Evolutionary conservation across 148 eudicot species (phyloP).

Genomic region (Spergularia bocconei): DNA sequence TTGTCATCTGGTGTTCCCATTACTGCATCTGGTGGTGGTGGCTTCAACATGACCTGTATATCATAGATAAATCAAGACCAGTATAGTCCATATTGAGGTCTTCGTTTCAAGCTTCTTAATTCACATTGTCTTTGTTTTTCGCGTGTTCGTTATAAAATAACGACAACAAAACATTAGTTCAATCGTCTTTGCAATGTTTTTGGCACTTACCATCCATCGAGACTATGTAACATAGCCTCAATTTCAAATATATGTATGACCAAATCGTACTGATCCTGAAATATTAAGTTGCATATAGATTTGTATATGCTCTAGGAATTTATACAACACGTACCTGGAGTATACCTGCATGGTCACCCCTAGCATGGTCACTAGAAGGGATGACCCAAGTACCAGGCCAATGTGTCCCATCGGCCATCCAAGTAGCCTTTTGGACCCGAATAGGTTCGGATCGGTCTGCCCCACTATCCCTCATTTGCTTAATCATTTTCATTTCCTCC

Average conservation of each 20-base stretch:
- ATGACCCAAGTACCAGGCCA: constrained; percentile 77
- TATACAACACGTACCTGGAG: constrained; percentile 41
- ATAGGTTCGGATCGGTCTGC: constrained; percentile 48
- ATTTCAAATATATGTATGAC: too few relatives aligned
- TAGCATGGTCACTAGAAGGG: constrained; percentile 58
- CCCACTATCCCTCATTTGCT: constrained; percentile 55
- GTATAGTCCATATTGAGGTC: too few relatives aligned
- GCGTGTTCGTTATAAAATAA: neutral
- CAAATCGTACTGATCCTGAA: too few relatives aligned
- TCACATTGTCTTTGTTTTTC: too few relatives aligned
- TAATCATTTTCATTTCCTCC: constrained; percentile 71
- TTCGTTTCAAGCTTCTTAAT: too few relatives aligned
- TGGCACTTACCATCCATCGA: too few relatives aligned
- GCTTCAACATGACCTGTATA: constrained; percentile 82
- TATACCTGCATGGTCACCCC: constrained; percentile 89
- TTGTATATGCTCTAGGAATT: too few relatives aligned
- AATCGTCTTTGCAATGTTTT: too few relatives aligned
- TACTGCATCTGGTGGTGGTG: constrained; percentile 60
- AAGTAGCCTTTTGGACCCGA: constrained; percentile 60
- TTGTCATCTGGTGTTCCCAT: constrained; percentile 46
- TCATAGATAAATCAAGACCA: too few relatives aligned
- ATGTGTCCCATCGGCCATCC: constrained; percentile 90
- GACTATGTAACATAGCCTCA: too few relatives aligned
- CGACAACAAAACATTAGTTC: neutral
- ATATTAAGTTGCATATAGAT: too few relatives aligned